Percentiles rank a stretch among this genome's conserved stretches.
phyloP scores from a whole-genome alignment of 805 yeast genomes.

The Metschnikowia lunata region DNA sequence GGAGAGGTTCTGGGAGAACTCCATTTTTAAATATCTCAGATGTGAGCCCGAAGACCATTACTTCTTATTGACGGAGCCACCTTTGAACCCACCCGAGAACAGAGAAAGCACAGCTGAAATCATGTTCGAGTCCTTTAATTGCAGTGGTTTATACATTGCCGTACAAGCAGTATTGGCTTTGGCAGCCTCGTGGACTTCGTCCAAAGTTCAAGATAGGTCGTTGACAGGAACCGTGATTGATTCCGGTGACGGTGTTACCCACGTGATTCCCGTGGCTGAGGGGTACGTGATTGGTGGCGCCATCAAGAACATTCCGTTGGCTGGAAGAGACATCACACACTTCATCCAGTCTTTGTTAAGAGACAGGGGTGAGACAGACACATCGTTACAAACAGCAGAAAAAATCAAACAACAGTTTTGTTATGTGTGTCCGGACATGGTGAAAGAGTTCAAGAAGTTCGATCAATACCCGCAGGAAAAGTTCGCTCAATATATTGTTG shows the following conservation, averaged over 20 bases:
- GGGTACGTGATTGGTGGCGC: conserved; percentile 98
- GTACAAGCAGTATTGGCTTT: conserved; percentile 98
- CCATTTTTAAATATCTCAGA: conserved; percentile 91
- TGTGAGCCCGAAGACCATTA: conserved; percentile 99
- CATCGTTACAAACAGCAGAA: conserved; percentile 93
- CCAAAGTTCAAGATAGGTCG: conserved; percentile 91
- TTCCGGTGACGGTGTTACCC: conserved; percentile 98
- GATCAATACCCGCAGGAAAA: conserved; percentile 86
- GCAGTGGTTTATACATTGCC: conserved; percentile 97
- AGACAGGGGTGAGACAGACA: conserved; percentile 95
- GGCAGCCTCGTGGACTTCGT: conserved; percentile 98
- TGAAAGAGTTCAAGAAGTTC: conserved; percentile 89
- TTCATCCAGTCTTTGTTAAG: conserved; percentile 90
- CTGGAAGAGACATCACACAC: conserved; percentile 95
- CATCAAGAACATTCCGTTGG: conserved; percentile 95
- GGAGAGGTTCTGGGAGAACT: conserved; percentile 98
- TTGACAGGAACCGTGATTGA: conserved; percentile 98
- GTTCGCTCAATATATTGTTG: conserved; percentile 89
- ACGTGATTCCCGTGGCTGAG: conserved; percentile 98
- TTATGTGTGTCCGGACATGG: conserved; percentile 96
- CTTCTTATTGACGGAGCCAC: conserved; percentile 94
- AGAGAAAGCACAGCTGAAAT: conserved; percentile 98
- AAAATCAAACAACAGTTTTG: conserved; percentile 94
- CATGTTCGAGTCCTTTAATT: conserved; percentile 97
- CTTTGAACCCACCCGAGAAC: conserved; percentile 98